Conservation (phyloP, 2,329 filamentous ascomycete genomes). For the Aspergillus niger region DNA sequence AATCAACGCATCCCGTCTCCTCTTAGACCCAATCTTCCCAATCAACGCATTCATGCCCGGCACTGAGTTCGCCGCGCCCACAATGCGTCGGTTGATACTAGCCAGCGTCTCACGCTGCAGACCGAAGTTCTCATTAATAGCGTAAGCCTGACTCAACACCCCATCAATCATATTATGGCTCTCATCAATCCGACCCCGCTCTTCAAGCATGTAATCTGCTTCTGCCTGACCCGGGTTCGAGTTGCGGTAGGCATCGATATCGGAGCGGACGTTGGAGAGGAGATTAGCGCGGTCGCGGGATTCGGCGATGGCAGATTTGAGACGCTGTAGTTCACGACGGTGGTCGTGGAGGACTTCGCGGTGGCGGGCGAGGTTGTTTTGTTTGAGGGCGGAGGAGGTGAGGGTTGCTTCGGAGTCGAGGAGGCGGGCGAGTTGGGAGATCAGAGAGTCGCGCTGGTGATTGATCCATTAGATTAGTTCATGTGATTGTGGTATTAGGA, state of each 20-base stretch:
- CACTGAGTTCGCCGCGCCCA: conserved; percentile 82
- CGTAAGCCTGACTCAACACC: conserved; percentile 92
- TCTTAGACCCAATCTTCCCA: conserved; percentile 88
- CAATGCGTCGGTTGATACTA: conserved; percentile 88
- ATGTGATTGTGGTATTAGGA: not conserved
- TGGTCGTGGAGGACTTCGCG: conserved; percentile 88
- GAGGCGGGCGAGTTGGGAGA: conserved; percentile 80
- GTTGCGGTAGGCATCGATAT: conserved; percentile 85
- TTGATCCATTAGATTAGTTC: conserved; percentile 4
- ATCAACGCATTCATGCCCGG: conserved; percentile 93
- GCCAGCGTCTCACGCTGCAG: conserved; percentile 84
- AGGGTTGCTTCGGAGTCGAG: conserved; percentile 89
- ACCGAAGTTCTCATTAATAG: conserved; percentile 88
- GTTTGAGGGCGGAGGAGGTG: conserved; percentile 90
- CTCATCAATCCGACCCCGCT: conserved; percentile 81
- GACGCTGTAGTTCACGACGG: conserved; percentile 74
- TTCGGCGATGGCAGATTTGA: conserved; percentile 72
- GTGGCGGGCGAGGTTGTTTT: conserved; percentile 90
- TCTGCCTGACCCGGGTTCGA: conserved; percentile 80
- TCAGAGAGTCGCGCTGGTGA: conserved; percentile 73
- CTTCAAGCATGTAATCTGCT: conserved; percentile 95
- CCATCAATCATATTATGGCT: conserved; percentile 87
- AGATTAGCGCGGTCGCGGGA: conserved; percentile 87
- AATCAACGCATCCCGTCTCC: conserved; percentile 91
- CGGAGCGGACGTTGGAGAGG: conserved; percentile 83